Base-by-base conservation (phyloP, 75 land plant genomes). In the Cupressus sempervirens region DNA sequence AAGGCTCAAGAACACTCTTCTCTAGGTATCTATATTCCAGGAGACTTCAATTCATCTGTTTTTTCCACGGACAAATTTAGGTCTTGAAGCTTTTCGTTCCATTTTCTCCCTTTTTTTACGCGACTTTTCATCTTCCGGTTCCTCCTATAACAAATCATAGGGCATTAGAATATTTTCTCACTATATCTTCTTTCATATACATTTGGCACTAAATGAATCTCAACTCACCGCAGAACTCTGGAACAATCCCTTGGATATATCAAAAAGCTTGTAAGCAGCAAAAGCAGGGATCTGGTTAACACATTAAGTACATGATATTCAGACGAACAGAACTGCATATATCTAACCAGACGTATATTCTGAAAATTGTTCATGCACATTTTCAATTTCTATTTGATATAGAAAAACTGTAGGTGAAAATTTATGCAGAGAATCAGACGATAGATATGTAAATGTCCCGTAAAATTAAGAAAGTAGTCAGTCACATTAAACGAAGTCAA, bases 71-170 rank as follows among this genome's bases (percentile, higher is more conserved):
- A 87, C 40, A 70, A 89, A 85, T 84, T 92, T 94, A 29, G 87
- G 86, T 75, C 92, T 91, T 65, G 90, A 85, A 34, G 94, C 93
- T 82, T 88, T 93, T 76, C 86, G 87, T 84, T 94, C 96, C 91
- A 90, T 88, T 85, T 92, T 94, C 83, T 94, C 95, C 85, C 95
- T 90, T 75, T 94, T 95, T 91, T 90, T 92, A 18, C 94, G 88
- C 52, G 91, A 86, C 85, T 94, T 93, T 86, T 95, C 99, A 88
- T 97, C 96, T 86, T 95, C 95, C 30, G 23, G 79, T 5, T 80
- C 89, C 82, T 36, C 92, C 82, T 90, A 89, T 90, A 91, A 88
- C 23, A 84, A 53, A 83, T 14, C 82, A 43, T 48, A 18, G 23
- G 76, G 48, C 67, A 45, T 20, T 40, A 77, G 18, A n/a, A 77